A percentile compares a stretch with the other conserved stretches of the same genome.
phyloP scores from a whole-genome alignment of 331 rosid genomes.

The Prunus yedoensis region DNA sequence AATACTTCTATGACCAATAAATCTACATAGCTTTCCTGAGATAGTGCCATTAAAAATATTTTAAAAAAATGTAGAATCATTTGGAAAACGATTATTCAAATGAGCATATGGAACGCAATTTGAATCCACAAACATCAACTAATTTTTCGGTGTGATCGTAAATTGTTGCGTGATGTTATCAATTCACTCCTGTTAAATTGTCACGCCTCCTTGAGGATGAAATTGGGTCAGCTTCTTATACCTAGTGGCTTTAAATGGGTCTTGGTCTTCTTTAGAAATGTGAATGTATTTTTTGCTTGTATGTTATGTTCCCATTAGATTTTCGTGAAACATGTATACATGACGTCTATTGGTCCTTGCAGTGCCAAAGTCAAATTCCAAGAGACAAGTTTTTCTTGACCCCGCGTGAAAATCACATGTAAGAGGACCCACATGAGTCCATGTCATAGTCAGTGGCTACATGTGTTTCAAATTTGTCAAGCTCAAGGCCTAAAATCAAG shows the following conservation, averaged over 20 bases:
- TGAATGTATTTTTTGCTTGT: too few relatives aligned
- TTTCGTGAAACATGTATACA: background rate
- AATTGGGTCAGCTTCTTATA: background rate
- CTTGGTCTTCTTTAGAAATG: background rate
- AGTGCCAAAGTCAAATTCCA: background rate
- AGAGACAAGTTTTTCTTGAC: constrained; percentile 13
- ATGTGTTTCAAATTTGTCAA: background rate
- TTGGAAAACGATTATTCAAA: background rate
- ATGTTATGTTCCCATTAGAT: background rate
- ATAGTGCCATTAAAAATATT: background rate
- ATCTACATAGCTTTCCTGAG: background rate
- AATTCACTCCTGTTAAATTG: too few relatives aligned
- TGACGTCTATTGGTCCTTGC: background rate
- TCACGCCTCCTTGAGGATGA: too few relatives aligned
- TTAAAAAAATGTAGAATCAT: background rate
- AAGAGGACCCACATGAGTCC: constrained; percentile 31
- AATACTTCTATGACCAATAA: constrained; percentile 1
- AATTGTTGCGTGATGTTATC: too few relatives aligned
- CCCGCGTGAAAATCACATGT: constrained; percentile 32
- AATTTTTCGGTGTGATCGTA: too few relatives aligned
- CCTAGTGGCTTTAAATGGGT: too few relatives aligned
- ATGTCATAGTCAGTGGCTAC: background rate
- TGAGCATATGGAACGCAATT: background rate
- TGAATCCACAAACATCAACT: background rate
- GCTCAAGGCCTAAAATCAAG: too few relatives aligned